Conservation (phyloP, 2,329 filamentous ascomycete genomes). For the Lecanosticta acicola region DNA sequence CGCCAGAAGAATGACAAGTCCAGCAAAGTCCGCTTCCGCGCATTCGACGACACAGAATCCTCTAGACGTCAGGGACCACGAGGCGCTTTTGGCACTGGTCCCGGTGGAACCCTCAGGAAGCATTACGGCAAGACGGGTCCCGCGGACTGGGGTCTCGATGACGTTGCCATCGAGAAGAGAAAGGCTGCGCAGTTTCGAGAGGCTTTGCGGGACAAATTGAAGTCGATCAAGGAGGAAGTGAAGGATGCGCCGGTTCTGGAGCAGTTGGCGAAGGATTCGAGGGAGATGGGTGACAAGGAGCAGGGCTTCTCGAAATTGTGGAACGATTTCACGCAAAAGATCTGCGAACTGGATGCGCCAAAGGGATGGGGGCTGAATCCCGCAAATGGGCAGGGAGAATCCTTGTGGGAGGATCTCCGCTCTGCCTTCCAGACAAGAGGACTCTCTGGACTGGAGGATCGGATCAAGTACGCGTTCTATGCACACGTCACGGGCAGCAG, state of each 20-base stretch:
- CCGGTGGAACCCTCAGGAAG: too few species aligned
- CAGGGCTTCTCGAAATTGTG: constrained; percentile 25
- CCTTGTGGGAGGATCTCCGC: constrained; percentile 16
- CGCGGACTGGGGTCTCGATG: constrained; percentile 9
- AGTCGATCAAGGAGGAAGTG: constrained; percentile 25
- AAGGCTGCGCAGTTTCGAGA: constrained; percentile 15
- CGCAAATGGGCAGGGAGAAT: constrained; percentile 5
- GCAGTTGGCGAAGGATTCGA: constrained; percentile 24
- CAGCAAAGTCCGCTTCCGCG: neutral
- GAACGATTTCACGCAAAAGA: constrained; percentile 20
- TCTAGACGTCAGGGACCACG: too few species aligned
- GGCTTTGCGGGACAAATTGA: constrained; percentile 22
- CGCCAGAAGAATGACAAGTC: neutral
- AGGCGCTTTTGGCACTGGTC: too few species aligned
- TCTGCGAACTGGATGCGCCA: too few species aligned
- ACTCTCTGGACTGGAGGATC: constrained; percentile 25
- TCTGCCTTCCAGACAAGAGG: constrained; percentile 18
- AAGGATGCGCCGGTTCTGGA: constrained; percentile 30
- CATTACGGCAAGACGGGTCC: too few species aligned
- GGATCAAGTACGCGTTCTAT: constrained; percentile 62
- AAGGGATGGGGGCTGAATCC: too few species aligned
- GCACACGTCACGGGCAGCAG: constrained; percentile 55
- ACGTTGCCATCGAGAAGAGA: neutral
- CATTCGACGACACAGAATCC: neutral
- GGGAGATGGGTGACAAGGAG: constrained; percentile 20